These are phyloP conservation scores for Thielaviopsis euricoi DNA, from an alignment of 2,329 filamentous ascomycete species.

Conservation along the genomic window DNA sequence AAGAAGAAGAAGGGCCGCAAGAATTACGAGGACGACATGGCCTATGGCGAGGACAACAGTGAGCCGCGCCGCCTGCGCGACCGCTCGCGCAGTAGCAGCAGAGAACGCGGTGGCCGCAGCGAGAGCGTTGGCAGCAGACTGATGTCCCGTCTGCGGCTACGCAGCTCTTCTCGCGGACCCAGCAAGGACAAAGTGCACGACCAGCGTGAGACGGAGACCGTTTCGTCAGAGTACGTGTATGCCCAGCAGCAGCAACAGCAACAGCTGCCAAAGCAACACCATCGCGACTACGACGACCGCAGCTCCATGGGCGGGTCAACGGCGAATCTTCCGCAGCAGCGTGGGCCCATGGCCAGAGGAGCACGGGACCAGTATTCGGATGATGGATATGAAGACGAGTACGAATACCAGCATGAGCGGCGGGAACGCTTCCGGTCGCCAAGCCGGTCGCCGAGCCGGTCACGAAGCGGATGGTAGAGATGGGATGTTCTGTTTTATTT, in stretches of 20 bases:
- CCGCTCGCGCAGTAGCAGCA: constrained; percentile 32
- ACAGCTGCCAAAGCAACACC: constrained; percentile 27
- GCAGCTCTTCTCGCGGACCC: constrained; percentile 30
- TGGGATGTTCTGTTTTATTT: not conserved
- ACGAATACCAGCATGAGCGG: constrained; percentile 23
- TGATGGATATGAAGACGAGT: not conserved
- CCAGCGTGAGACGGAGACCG: constrained; percentile 14
- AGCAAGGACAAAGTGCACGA: constrained; percentile 11
- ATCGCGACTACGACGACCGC: not conserved
- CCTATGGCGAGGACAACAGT: constrained; percentile 24
- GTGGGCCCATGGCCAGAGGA: not conserved
- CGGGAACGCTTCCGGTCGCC: constrained; percentile 27
- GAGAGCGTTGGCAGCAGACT: constrained; percentile 12
- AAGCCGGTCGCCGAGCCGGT: constrained; percentile 24
- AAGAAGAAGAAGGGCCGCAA: not conserved
- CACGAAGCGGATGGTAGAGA: constrained; percentile 20
- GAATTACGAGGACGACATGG: constrained; percentile 8
- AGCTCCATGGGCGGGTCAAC: constrained; percentile 20
- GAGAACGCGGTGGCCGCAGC: constrained; percentile 26
- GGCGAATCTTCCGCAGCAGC: constrained; percentile 15
- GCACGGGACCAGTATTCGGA: not conserved
- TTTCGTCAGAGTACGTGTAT: not conserved
- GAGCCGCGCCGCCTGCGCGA: constrained; percentile 28
- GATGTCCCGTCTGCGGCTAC: not conserved
- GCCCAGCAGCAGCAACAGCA: constrained; percentile 40